A percentile compares a stretch with the other conserved stretches of the same genome.
Conservation (phyloP, 1,284 basidiomycete species). For the Thelephora terrestris region DNA sequence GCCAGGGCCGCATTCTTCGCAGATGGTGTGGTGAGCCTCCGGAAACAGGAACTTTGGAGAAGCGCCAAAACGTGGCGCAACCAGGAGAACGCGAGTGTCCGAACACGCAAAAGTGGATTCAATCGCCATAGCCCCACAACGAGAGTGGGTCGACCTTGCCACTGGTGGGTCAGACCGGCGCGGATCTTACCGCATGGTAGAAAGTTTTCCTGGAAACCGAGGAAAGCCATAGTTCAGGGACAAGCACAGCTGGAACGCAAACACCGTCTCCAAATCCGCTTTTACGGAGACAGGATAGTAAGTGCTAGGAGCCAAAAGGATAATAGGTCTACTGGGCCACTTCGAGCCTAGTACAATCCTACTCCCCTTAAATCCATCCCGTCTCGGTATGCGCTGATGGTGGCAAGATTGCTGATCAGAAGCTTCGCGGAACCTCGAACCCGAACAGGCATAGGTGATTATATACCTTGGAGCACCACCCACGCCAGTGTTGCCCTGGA, state of each 20-base stretch:
- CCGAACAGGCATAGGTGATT: constrained; percentile 10
- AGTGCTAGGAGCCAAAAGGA: constrained; percentile 53
- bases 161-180: neutral
- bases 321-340: constrained; percentile 61
- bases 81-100: neutral
- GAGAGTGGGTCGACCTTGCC: neutral
- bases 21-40: constrained; percentile 71
- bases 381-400: constrained; percentile 68
- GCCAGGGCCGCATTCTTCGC: constrained; percentile 70
- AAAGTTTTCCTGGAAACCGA: constrained; percentile 55
- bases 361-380: constrained; percentile 73
- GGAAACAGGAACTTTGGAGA: constrained; percentile 3
- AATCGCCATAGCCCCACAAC: constrained; percentile 62
- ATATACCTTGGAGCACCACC: constrained; percentile 62
- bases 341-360: constrained; percentile 59
- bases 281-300: constrained; percentile 60
- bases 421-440: neutral
- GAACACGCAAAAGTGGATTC: neutral
- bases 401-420: constrained; percentile 30
- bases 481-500: constrained; percentile 66
- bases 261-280: neutral
- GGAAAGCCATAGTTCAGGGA: neutral
- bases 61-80: neutral
- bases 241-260: neutral
- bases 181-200: constrained; percentile 58